Base-by-base conservation (phyloP, 345 rosid genomes). In the Camelina sativa region DNA sequence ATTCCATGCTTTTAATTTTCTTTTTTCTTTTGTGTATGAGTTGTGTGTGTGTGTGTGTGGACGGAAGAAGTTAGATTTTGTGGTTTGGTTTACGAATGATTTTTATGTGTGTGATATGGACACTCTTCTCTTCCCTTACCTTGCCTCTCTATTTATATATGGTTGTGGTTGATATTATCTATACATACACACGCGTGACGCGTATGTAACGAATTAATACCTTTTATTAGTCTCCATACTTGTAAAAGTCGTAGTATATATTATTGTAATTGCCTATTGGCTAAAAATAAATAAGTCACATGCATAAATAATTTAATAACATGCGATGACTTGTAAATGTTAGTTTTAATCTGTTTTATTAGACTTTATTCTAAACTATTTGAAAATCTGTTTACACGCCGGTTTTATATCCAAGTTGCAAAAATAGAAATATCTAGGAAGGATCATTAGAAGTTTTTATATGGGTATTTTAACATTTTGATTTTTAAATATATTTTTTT, bases 31-130 rank as follows among this genome's bases (percentile, higher is more conserved):
- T 10, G 8, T 64, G 0, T 53, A 0, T 59, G 55, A 47, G 44
- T 60, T 15, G 19, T 59, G 55, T 57, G 44, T 55, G 7, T 37
- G 15, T 59, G 55, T 57, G 44, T 60, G 19, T 30, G 62, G 5
- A 52, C 8, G 44, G 30, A 51, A 75, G 30, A 51, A 75, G 57
- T 76, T 69, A 53, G 79, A 76, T 76, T 76, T 62, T 68, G 51
- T 53, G 69, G 63, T 68, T 61, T 76, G 59, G 17, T 76, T 69
- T 46, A 16, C 52, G 59, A 69, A 69, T 69, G 70, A 62, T 54
- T 76, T 34, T 66, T 19, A 35, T 44, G n/a, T 25, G 60, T 28
- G 30, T 70, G 68, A 60, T 51, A 60, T 67, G 69, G 79, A 67
- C 79, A 68, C 79, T 60, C 74, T 60, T 25, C 60, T 28, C 32